A percentile compares a stretch with the other conserved stretches of the same genome.
Evolutionary conservation across 2,329 filamentous ascomycete genomes (phyloP).

Genomic region (Rachicladosporium sp.): DNA sequence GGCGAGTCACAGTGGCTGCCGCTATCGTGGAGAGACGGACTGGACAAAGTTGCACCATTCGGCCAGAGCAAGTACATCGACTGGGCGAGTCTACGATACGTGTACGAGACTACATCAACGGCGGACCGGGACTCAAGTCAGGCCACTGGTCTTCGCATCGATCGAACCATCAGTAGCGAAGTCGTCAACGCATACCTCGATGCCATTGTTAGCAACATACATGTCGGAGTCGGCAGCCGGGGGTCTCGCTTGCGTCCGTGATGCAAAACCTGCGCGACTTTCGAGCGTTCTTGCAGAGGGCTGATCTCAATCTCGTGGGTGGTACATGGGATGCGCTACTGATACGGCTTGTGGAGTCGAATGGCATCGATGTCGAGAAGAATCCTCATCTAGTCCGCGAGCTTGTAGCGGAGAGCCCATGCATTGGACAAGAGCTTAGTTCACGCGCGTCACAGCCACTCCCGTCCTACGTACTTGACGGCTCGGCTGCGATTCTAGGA

Average conservation of each 20-base stretch:
- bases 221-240: constrained; percentile 30
- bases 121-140: constrained; percentile 10
- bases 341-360: constrained; percentile 40
- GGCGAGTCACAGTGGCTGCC: constrained; percentile 17
- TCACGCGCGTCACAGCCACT: constrained; percentile 23
- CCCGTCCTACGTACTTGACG: constrained; percentile 32
- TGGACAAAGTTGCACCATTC: constrained; percentile 17
- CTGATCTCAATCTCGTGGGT: constrained; percentile 28
- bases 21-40: constrained; percentile 31
- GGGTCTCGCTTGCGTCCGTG: constrained; percentile 25
- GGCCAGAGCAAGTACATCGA: constrained; percentile 15
- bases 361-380: constrained; percentile 31
- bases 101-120: constrained; percentile 17
- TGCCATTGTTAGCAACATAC: constrained; percentile 35
- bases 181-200: constrained; percentile 44
- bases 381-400: constrained; percentile 32
- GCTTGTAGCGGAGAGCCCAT: constrained; percentile 25
- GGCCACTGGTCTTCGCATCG: constrained; percentile 15
- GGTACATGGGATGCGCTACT: constrained; percentile 35
- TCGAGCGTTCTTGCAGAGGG: constrained; percentile 25
- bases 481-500: constrained; percentile 30
- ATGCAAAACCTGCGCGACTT: constrained; percentile 24
- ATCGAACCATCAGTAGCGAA: constrained; percentile 44
- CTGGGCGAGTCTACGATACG: constrained; percentile 19
- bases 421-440: constrained; percentile 29